These are phyloP conservation scores for Pichia norvegensis DNA, from an alignment of 1,139 yeast genomes.

Conservation along the genomic window DNA sequence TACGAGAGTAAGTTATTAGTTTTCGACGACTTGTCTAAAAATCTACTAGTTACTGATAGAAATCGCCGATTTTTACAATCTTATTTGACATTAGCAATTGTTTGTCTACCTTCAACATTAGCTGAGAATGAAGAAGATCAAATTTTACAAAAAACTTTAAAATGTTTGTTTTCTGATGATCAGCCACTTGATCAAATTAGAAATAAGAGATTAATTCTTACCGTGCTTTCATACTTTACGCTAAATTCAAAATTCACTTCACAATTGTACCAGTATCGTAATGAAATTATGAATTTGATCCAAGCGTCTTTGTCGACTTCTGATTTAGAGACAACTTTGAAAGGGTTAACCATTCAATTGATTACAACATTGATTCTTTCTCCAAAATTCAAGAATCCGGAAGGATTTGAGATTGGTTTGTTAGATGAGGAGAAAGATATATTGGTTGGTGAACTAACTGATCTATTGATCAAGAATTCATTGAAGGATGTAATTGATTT, in stretches of 20 bases:
- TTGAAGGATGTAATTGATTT: conserved; percentile 4
- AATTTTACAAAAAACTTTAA: conserved; percentile 35
- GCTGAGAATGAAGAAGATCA: conserved; percentile 38
- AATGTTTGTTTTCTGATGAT: conserved; percentile 15
- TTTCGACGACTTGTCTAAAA: conserved; percentile 47
- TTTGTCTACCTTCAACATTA: conserved; percentile 35
- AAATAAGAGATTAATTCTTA: conserved; percentile 10
- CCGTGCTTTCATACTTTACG: conserved; percentile 15
- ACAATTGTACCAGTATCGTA: conserved; percentile 45
- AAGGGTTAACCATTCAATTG: conserved; percentile 60
- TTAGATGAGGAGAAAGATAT: conserved; percentile 12
- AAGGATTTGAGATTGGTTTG: conserved; percentile 8
- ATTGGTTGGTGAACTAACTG: conserved; percentile 9
- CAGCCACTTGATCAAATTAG: conserved; percentile 11
- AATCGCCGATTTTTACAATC: conserved; percentile 45
- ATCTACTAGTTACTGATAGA: conserved; percentile 46
- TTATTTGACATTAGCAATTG: conserved; percentile 47
- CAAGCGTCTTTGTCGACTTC: conserved; percentile 63
- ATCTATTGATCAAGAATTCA: conserved; percentile 10
- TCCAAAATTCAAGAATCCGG: conserved; percentile 2
- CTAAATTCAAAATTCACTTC: conserved; percentile 11
- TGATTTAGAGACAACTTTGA: conserved; percentile 55
- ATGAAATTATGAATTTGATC: conserved; percentile 55
- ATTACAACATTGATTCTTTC: conserved; percentile 47
- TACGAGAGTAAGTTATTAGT: conserved; percentile 30